A percentile compares a stretch with the other conserved stretches of the same genome.
Conservation (phyloP, 768 basidiomycete species). For the Lentinula lateritia region DNA sequence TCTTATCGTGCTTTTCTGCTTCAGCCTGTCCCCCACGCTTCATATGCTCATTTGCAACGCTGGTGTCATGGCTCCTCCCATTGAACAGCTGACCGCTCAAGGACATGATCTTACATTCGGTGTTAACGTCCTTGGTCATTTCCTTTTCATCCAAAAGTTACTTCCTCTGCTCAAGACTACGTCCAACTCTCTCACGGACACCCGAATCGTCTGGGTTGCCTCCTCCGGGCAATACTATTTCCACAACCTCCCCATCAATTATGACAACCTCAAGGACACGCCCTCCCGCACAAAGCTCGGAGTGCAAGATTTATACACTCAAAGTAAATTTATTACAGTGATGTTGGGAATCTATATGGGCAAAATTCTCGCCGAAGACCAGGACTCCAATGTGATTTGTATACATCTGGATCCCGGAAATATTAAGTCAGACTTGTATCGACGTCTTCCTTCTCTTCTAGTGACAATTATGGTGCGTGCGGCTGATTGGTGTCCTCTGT, state of each 20-base stretch:
- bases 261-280: slow-evolving; percentile 19
- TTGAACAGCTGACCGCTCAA: slow-evolving; percentile 16
- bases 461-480: neutral
- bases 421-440: slow-evolving; percentile 19
- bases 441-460: slow-evolving; percentile 10
- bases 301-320: slow-evolving; percentile 9
- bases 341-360: slow-evolving; percentile 38
- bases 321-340: slow-evolving; percentile 26
- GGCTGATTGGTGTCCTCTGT: neutral
- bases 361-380: slow-evolving; percentile 30
- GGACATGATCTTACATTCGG: slow-evolving; percentile 20
- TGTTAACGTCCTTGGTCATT: slow-evolving; percentile 19
- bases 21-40: slow-evolving; percentile 20
- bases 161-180: slow-evolving; percentile 21
- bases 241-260: slow-evolving; percentile 16
- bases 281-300: slow-evolving; percentile 15
- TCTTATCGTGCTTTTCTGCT: neutral
- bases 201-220: slow-evolving; percentile 28
- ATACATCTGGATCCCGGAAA: slow-evolving; percentile 38
- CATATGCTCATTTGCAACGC: slow-evolving; percentile 26
- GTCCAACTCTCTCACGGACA: slow-evolving; percentile 12
- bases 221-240: slow-evolving; percentile 13
- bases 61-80: slow-evolving; percentile 26
- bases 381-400: slow-evolving; percentile 32
- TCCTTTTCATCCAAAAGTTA: slow-evolving; percentile 22